A percentile compares a stretch with the other conserved stretches of the same genome.
phyloP scores from a whole-genome alignment of 1,139 yeast species.

The Blastobotrys raffinosifermentans region DNA sequence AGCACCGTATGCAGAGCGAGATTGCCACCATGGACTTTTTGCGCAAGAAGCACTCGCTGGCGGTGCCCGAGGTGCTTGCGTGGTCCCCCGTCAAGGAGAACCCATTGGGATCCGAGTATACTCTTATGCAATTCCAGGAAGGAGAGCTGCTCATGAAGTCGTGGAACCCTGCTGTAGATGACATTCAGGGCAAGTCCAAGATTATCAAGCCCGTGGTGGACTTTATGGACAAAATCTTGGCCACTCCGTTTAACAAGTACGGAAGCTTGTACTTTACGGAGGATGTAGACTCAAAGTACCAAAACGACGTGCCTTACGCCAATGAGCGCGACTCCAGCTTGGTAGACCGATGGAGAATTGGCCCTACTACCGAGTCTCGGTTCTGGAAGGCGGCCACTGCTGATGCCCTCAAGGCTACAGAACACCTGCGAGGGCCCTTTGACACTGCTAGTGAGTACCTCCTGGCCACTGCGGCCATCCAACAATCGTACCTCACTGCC shows the following conservation, averaged over 20 bases:
- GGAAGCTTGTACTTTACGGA: constrained; percentile 78
- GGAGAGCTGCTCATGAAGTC: constrained; percentile 80
- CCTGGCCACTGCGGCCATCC: constrained; percentile 57
- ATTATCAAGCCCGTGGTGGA: constrained; percentile 36
- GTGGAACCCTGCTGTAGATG: constrained; percentile 77
- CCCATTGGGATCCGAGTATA: constrained; percentile 64
- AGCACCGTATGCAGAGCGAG: constrained; percentile 72
- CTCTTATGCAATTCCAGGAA: constrained; percentile 69
- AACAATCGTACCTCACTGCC: constrained; percentile 54
- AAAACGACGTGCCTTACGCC: constrained; percentile 49
- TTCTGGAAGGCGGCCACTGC: constrained; percentile 59
- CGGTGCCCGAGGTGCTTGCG: constrained; percentile 70
- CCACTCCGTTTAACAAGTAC: constrained; percentile 53
- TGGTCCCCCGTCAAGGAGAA: constrained; percentile 60
- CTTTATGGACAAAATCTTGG: constrained; percentile 27
- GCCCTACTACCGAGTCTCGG: constrained; percentile 78
- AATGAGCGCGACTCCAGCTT: constrained; percentile 54
- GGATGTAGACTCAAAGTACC: constrained; percentile 47
- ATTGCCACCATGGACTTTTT: constrained; percentile 90
- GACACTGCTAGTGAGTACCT: constrained; percentile 50
- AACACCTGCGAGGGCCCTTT: constrained; percentile 68
- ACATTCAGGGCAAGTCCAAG: constrained; percentile 38
- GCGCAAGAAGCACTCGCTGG: constrained; percentile 41
- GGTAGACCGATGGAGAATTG: constrained; percentile 76
- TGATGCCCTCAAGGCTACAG: constrained; percentile 17